These are phyloP conservation scores for Solanum stenotomum DNA, from an alignment of 257 asterid genomes.

Conservation along the genomic window DNA sequence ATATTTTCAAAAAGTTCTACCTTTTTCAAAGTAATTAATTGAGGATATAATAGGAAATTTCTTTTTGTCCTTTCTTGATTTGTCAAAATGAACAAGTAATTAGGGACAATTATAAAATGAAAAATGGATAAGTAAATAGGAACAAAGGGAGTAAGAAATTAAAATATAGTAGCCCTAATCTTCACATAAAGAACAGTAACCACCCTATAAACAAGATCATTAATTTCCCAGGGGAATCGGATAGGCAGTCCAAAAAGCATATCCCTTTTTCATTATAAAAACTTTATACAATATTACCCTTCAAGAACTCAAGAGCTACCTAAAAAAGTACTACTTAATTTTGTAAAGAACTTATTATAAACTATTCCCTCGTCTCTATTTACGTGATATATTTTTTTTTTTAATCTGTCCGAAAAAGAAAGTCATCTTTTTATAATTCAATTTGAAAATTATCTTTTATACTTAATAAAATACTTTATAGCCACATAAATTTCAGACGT, in stretches of 20 bases:
- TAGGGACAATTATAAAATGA: no score
- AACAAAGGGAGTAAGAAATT: no score
- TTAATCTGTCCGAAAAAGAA: not conserved
- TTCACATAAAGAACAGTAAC: not conserved
- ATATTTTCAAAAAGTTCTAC: no score
- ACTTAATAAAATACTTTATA: not conserved
- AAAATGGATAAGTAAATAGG: no score
- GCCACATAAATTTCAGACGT: not conserved
- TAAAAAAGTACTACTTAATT: not conserved
- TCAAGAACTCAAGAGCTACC: constrained; percentile 35
- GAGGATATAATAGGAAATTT: no score
- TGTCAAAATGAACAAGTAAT: no score
- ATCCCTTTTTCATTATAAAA: not conserved
- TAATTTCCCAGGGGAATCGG: constrained; percentile 25
- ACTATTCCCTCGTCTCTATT: not conserved
- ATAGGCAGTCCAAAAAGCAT: not conserved
- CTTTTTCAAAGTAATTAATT: no score
- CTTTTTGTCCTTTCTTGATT: no score
- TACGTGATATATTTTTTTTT: not conserved
- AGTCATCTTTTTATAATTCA: not conserved
- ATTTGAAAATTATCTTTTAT: not conserved
- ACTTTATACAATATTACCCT: constrained; percentile 16
- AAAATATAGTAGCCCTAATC: not conserved
- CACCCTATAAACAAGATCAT: not conserved
- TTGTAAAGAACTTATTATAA: not conserved